Evolutionary conservation across 148 eudicot genomes (phyloP), one percentile per base, ranked within the genome.

Genomic region (Euryodendron excelsum): DNA sequence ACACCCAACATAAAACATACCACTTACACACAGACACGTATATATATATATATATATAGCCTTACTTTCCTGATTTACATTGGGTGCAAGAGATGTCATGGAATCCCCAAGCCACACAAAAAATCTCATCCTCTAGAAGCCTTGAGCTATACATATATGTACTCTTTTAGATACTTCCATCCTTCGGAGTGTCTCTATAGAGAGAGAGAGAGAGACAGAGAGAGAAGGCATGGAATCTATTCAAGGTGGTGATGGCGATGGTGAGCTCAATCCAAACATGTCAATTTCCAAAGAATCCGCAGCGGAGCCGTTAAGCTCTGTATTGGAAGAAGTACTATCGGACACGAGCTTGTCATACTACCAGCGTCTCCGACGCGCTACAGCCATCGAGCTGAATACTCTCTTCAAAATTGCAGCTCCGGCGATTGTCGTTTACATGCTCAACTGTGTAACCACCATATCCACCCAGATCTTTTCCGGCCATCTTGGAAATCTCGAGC

Each of bases 401-500:
- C 73, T 90, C 5, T 65, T 88, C 30, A 81, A 71, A 12, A 72
- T 88, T 0, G 91, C 91, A 0, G 88, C 84, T 6, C 93, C 93
- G 0, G 90, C 93, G 0, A 84, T 88, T 3, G 68, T 82, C 10
- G 88, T 90, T n/a, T 90, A 88, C 80, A 74, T 90, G 73, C 82
- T 90, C 3, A 88, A 85, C 81, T 85, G 88, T 63, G 66, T 83
- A 0, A 72, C 82, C 1, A 86, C 91, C 0, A 69, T 83, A 83
- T 82, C 90, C 58, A 90, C 93, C 14, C 91, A 82, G 45, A 88
- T 90, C 47, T 88, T 86, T 25, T 85, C 82, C 58, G 93, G 93
- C 66, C 93, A 90, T 69, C 91, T 90, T n/a, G 93, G 93, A 4
- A 90, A 90, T 48, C 89, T 90, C 5, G 63, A 86, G 50, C 83